phyloP scores from a whole-genome alignment of 495 filamentous ascomycete species.

The Jackrogersella multiformis region DNA sequence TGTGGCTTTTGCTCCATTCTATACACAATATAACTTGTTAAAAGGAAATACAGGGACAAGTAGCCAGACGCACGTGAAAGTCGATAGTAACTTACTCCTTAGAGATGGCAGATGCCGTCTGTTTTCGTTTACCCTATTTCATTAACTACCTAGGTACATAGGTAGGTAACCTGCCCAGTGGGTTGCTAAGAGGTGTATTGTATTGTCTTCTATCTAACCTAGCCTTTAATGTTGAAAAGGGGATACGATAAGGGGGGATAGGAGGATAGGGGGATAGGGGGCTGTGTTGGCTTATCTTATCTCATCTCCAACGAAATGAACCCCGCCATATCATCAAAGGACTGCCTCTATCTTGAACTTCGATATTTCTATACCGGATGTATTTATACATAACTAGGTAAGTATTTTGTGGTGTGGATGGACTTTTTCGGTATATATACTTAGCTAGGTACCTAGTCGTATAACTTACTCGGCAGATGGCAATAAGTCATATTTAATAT shows the following conservation, averaged over 20 bases:
- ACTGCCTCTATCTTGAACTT: background rate
- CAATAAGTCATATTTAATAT: too few species aligned
- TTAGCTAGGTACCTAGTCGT: too few species aligned
- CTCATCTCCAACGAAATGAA: conserved; percentile 1
- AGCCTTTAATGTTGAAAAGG: background rate
- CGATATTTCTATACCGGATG: background rate
- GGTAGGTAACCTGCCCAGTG: too few species aligned
- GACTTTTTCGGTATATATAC: background rate
- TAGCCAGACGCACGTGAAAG: background rate
- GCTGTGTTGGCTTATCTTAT: conserved; percentile 13
- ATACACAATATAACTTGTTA: conserved; percentile 7
- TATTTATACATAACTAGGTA: background rate
- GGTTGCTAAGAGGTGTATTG: background rate
- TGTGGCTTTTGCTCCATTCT: background rate
- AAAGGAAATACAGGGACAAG: background rate
- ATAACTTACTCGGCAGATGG: too few species aligned
- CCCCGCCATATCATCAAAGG: conserved; percentile 14
- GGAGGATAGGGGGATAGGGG: too few species aligned
- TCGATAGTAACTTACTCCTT: too few species aligned
- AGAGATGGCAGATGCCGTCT: too few species aligned
- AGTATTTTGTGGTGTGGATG: too few species aligned
- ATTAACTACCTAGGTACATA: background rate
- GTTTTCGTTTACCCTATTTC: too few species aligned
- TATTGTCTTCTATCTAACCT: too few species aligned
- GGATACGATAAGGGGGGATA: background rate